phyloP scores from a whole-genome alignment of 139 green algal species.

The Nannochloris sp. region DNA sequence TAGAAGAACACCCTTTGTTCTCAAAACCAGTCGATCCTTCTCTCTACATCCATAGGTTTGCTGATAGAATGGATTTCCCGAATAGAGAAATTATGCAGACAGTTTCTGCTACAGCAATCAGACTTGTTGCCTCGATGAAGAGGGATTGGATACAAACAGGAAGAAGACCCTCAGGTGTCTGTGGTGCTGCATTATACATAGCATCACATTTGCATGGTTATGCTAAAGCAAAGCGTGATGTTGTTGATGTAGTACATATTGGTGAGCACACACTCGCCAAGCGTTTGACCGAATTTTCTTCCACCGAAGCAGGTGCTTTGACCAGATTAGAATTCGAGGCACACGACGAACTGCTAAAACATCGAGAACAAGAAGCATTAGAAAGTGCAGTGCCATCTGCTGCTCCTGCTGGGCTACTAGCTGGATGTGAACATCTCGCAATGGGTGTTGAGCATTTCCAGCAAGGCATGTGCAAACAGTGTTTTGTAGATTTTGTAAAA shows the following conservation, averaged over 20 bases:
- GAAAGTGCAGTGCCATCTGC: not conserved
- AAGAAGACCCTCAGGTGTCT: slow-evolving; percentile 79
- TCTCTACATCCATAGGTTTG: slow-evolving; percentile 94
- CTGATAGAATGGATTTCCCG: slow-evolving; percentile 47
- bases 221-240: slow-evolving; percentile 63
- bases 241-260: slow-evolving; percentile 82
- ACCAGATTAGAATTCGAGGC: slow-evolving; percentile 60
- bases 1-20: slow-evolving; percentile 82
- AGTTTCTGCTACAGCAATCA: slow-evolving; percentile 77
- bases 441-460: not conserved
- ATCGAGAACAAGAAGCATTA: not conserved
- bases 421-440: slow-evolving; percentile 8
- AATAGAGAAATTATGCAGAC: not conserved
- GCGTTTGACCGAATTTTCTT: slow-evolving; percentile 78
- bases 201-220: slow-evolving; percentile 85
- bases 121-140: slow-evolving; percentile 94
- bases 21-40: slow-evolving; percentile 82
- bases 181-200: slow-evolving; percentile 91
- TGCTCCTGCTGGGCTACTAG: not conserved
- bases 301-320: slow-evolving; percentile 41
- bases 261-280: slow-evolving; percentile 81
- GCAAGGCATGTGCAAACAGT: slow-evolving; percentile 55
- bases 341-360: slow-evolving; percentile 1
- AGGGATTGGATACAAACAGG: slow-evolving; percentile 99
- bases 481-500: slow-evolving; percentile 50